Base-by-base conservation (phyloP, 176 grass and related monocot species). In the Juncus inflexus region DNA sequence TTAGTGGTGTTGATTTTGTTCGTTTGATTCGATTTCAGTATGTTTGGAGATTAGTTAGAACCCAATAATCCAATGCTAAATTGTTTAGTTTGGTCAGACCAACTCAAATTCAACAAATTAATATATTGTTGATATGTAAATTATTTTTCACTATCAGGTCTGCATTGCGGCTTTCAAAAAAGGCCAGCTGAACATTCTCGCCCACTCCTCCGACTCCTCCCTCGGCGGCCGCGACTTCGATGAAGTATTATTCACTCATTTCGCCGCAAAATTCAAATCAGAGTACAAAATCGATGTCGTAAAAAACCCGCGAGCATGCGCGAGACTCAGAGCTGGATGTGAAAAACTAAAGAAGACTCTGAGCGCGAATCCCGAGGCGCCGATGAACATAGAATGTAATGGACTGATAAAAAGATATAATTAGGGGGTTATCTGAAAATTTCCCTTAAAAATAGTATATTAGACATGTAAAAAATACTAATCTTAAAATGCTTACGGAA, bases 341-440 rank as follows among this genome's bases (percentile, higher is more conserved):
- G 90, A 90, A 72, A 95, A 90, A 40, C 77, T 95, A 61, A 95
- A 95, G 78, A 90, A 95, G 70, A 6, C 86, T 65, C 78, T 95
- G 5, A 90, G 90, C 1, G 90, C 86, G 28, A 95, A 95, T 15
- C 81, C 90, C 50, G 90, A 90, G 61, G 81, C 90, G 0, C 86
- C 90, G 1, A 58, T 95, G 51, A 81, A 84, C 61, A 84, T 95
- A 6, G 90, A 95, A 47, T 95, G 90, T n/a, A n/a, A n/a, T n/a
- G n/a, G n/a, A n/a, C n/a, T n/a, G n/a, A n/a, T n/a, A n/a, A n/a
- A n/a, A n/a, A n/a, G n/a, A n/a, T n/a, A n/a, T n/a, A n/a, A n/a
- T n/a, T n/a, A n/a, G n/a, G n/a, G n/a, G n/a, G n/a, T n/a, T n/a
- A n/a, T n/a, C n/a, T n/a, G n/a, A n/a, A n/a, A n/a, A n/a, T n/a